Evolutionary conservation across 2,329 filamentous ascomycete genomes (phyloP), one percentile per base, ranked within the genome.

Genomic region (Pseudocercospora cruenta): DNA sequence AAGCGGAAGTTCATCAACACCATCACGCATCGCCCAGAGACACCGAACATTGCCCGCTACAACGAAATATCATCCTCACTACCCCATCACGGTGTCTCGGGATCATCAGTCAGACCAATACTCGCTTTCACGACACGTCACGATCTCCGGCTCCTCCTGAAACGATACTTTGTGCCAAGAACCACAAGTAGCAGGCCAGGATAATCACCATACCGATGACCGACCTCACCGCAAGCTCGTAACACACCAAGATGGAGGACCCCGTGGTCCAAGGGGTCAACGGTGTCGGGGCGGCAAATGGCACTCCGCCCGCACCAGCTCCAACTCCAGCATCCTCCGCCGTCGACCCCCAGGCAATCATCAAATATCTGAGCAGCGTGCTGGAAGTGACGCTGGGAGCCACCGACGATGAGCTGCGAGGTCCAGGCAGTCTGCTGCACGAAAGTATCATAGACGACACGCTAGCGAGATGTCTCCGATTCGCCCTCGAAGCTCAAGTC

Each of bases 401-500:
- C 31, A 77, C 82, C n/a, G 88, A 88, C 76, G 84, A 88, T 69
- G 94, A 99, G 76, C 87, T 99, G 62, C 89, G 94, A 78, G 87
- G 87, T 70, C 83, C 89, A 16, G 93, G 92, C 69, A 97, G 92
- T 82, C 84, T 99, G 80, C 85, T 99, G 68, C 93, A 93, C 65
- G 85, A 89, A 74, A 80, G 84, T 64, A 87, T 86, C 72, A 87
- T 92, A 72, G 82, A 85, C 62, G 94, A 98, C 74, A 97, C 95
- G 6, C 82, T 96, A 64, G 89, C 93, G 77, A 88, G 93, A 82
- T 97, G 94, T 80, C 88, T 89, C 71, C 90, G 94, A 74, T 98
- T 98, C 80, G 93, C 93, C 65, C 88, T 89, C 68, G 96, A 99
- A 80, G 86, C 91, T 65, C 93, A 97, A 81, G 89, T 90, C 69